These are phyloP conservation scores for Cystobasidiaceae sp. DNA, from an alignment of 1,284 basidiomycete species.

Conservation along the genomic window DNA sequence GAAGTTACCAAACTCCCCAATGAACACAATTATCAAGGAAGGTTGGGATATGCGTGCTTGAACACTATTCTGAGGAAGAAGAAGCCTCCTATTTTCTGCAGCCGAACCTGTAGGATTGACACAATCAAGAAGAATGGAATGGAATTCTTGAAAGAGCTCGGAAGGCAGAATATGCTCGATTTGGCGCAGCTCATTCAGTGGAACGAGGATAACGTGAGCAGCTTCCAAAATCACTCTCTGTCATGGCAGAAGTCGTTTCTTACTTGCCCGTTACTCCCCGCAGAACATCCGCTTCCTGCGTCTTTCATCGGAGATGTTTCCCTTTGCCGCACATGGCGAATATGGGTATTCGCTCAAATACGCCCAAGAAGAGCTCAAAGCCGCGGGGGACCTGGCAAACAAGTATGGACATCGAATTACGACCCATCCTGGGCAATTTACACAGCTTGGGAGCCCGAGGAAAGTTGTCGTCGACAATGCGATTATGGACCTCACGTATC, in stretches of 20 bases:
- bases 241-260: slow-evolving; percentile 13
- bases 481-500: slow-evolving; percentile 73
- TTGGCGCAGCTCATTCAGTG: slow-evolving; percentile 68
- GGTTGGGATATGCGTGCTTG: slow-evolving; percentile 60
- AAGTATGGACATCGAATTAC: slow-evolving; percentile 75
- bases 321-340: slow-evolving; percentile 73
- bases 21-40: slow-evolving; percentile 52
- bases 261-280: no score
- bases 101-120: slow-evolving; percentile 66
- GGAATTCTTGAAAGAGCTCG: slow-evolving; percentile 72
- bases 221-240: slow-evolving; percentile 37
- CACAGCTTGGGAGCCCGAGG: slow-evolving; percentile 73
- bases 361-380: slow-evolving; percentile 55
- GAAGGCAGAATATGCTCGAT: slow-evolving; percentile 65
- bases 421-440: slow-evolving; percentile 80
- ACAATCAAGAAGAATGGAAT: slow-evolving; percentile 68
- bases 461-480: slow-evolving; percentile 66
- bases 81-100: slow-evolving; percentile 70
- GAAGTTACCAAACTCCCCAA: slow-evolving; percentile 47
- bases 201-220: slow-evolving; percentile 65
- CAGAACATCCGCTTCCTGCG: slow-evolving; percentile 68
- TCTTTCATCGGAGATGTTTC: slow-evolving; percentile 83
- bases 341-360: slow-evolving; percentile 76
- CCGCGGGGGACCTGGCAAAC: slow-evolving; percentile 66
- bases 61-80: slow-evolving; percentile 71